Evolutionary conservation across 2,329 filamentous ascomycete genomes (phyloP).

Genomic region (Penicillium sp.): DNA sequence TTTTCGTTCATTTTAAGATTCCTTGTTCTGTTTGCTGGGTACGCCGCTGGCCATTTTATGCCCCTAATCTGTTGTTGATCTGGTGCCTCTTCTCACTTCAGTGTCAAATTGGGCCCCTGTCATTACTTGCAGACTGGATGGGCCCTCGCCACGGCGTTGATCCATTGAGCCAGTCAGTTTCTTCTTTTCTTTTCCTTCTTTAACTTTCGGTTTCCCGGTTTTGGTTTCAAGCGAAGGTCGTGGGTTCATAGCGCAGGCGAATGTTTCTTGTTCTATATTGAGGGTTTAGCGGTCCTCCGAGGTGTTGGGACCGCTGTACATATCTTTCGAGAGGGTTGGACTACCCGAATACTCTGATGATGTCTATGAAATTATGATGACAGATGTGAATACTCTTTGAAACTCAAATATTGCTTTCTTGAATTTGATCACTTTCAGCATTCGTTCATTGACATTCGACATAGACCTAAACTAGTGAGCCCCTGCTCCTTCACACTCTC

Average conservation of each 20-base stretch:
- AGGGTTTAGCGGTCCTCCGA: neutral
- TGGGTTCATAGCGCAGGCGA: conserved; percentile 14
- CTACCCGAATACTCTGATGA: conserved; percentile 6
- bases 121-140: neutral
- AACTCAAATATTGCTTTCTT: neutral
- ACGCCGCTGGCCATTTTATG: neutral
- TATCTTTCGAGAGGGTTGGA: conserved; percentile 1
- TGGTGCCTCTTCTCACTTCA: neutral
- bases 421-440: neutral
- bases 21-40: neutral
- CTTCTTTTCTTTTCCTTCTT: too few species aligned
- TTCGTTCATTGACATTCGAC: neutral
- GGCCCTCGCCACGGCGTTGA: neutral
- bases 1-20: neutral
- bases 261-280: conserved; percentile 2
- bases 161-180: neutral
- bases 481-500: conserved; percentile 1
- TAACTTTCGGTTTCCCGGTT: neutral
- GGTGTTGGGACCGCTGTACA: conserved; percentile 4
- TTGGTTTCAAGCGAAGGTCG: conserved; percentile 5
- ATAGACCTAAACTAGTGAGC: neutral
- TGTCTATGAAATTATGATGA: conserved; percentile 8
- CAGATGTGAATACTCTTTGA: conserved; percentile 6
- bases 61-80: neutral
- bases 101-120: too few species aligned